Percentiles rank a stretch among this genome's conserved stretches.
Conservation (phyloP, 768 basidiomycete species). For the Pleurotus ostreatus region DNA sequence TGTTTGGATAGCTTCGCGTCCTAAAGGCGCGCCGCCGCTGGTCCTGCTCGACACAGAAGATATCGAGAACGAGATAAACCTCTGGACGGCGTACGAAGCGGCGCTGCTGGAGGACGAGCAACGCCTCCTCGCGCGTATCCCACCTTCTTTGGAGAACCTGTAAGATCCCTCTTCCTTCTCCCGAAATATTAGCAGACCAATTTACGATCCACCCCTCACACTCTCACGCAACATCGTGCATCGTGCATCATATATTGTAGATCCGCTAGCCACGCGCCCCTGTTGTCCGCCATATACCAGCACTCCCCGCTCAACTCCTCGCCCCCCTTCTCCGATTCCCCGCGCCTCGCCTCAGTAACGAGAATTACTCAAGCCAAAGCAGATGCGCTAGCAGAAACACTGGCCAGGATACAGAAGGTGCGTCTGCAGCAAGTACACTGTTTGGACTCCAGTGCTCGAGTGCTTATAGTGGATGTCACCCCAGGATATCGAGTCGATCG, state of each 20-base stretch:
- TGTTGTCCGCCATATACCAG: conserved; percentile 17
- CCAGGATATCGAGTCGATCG: neutral
- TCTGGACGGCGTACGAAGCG: conserved; percentile 3
- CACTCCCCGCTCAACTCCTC: conserved; percentile 24
- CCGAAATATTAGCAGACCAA: neutral
- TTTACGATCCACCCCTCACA: too few species aligned
- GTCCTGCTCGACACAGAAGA: conserved; percentile 19
- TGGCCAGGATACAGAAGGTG: conserved; percentile 20
- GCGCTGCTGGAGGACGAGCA: conserved; percentile 13
- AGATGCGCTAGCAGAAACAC: conserved; percentile 12
- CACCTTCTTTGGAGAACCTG: conserved; percentile 15
- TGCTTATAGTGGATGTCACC: neutral
- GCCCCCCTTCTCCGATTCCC: conserved; percentile 18
- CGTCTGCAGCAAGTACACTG: neutral
- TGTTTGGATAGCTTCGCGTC: conserved; percentile 14
- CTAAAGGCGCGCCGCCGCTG: conserved; percentile 16
- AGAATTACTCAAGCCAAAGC: conserved; percentile 16
- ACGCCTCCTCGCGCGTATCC: conserved; percentile 11
- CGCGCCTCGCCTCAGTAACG: conserved; percentile 11
- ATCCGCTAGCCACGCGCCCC: conserved; percentile 13
- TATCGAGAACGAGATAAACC: conserved; percentile 16
- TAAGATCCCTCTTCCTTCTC: conserved; percentile 7
- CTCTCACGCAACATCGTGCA: too few species aligned
- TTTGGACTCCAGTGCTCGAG: neutral
- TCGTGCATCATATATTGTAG: conserved; percentile 3